phyloP scores from a whole-genome alignment of 1,139 yeast species.

The Suhomyces ambrosiae region DNA sequence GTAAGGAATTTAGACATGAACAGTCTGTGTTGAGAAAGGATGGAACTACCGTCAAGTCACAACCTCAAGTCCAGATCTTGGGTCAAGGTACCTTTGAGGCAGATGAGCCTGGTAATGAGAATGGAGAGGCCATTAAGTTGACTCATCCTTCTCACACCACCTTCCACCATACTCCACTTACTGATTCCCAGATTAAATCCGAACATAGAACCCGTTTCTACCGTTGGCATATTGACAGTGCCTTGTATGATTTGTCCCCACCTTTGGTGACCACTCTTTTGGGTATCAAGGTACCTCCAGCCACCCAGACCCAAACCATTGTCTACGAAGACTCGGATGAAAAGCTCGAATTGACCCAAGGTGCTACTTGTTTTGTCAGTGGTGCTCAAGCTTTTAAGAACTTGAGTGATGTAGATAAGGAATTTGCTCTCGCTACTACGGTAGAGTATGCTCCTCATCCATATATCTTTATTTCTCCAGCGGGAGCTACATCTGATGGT shows the following conservation, averaged over 20 bases:
- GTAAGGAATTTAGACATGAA: conserved; percentile 78
- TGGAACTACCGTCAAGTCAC: conserved; percentile 74
- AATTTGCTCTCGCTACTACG: conserved; percentile 70
- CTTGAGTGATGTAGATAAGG: conserved; percentile 67
- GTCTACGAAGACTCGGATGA: conserved; percentile 66
- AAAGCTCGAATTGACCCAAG: conserved; percentile 67
- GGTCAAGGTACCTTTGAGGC: conserved; percentile 79
- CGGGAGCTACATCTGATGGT: conserved; percentile 82
- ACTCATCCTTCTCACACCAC: conserved; percentile 83
- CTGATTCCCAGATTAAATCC: conserved; percentile 59
- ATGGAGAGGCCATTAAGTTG: conserved; percentile 57
- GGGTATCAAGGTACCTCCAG: conserved; percentile 78
- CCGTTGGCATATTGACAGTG: conserved; percentile 94
- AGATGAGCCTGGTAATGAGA: conserved; percentile 65
- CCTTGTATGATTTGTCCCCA: conserved; percentile 80
- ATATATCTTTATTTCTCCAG: conserved; percentile 77
- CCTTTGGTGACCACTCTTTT: conserved; percentile 82
- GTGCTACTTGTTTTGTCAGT: conserved; percentile 84
- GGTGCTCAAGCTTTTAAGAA: conserved; percentile 75
- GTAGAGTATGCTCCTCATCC: conserved; percentile 93
- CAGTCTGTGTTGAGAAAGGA: conserved; percentile 78
- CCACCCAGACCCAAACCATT: conserved; percentile 48
- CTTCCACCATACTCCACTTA: conserved; percentile 69
- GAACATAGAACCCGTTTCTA: conserved; percentile 74
- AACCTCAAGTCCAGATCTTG: conserved; percentile 86